phyloP scores from a whole-genome alignment of 192 early-diverging fungal species.

The Coemansia sp. region DNA sequence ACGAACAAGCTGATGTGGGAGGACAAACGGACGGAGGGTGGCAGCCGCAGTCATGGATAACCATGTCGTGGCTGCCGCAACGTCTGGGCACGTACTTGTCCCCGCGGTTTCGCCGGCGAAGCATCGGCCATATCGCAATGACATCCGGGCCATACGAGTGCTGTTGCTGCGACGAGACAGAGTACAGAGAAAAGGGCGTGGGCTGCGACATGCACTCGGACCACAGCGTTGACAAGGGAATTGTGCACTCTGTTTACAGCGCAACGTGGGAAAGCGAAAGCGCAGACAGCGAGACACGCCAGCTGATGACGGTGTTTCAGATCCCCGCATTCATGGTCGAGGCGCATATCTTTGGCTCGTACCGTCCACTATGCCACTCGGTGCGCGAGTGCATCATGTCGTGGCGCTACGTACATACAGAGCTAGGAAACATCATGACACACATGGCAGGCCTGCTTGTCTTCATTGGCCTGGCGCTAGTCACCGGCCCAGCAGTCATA shows the following conservation, averaged over 20 bases:
- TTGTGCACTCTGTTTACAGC: neutral
- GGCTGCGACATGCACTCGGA: neutral
- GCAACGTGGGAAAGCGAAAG: conserved; percentile 1
- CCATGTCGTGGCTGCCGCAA: conserved; percentile 17
- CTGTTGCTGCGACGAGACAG: conserved; percentile 3
- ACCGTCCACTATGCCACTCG: conserved; percentile 72
- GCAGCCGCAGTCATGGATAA: conserved; percentile 28
- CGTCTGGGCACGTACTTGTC: conserved; percentile 24
- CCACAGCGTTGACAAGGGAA: neutral
- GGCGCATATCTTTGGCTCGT: conserved; percentile 76
- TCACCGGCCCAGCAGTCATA: conserved; percentile 47
- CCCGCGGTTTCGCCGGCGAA: conserved; percentile 2
- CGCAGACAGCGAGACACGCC: neutral
- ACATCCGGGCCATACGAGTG: neutral
- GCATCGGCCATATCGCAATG: neutral
- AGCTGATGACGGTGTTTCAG: conserved; percentile 54
- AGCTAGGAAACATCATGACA: conserved; percentile 87
- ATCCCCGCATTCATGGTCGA: conserved; percentile 74
- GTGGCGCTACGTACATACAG: conserved; percentile 85
- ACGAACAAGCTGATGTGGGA: no score
- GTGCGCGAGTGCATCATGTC: conserved; percentile 71
- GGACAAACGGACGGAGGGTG: neutral
- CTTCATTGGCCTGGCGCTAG: conserved; percentile 57
- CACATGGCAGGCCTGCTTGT: conserved; percentile 69
- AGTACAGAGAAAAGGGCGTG: neutral